Percentiles rank a stretch among this genome's conserved stretches.
phyloP scores from a whole-genome alignment of 2,329 filamentous ascomycete species.

The Neonectria punicea region DNA sequence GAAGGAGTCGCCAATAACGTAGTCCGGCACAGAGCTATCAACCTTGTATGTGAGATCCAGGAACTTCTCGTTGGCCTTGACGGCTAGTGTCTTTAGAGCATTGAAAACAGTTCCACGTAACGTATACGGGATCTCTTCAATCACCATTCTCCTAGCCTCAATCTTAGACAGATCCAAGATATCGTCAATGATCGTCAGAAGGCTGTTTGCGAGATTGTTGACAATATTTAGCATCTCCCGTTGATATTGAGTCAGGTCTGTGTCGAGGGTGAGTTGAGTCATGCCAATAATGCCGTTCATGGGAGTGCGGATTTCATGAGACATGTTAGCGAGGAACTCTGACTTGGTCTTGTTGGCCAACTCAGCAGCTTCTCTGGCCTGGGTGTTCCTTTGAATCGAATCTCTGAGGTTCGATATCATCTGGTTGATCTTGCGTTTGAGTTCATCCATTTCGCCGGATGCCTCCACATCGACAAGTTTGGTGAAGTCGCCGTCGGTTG shows the following conservation, averaged over 20 bases:
- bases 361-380: constrained; percentile 94
- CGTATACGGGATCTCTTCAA: constrained; percentile 97
- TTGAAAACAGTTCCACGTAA: constrained; percentile 96
- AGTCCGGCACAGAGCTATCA: constrained; percentile 91
- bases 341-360: constrained; percentile 98
- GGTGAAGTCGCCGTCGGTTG: constrained; percentile 96
- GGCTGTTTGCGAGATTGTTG: constrained; percentile 93
- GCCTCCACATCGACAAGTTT: constrained; percentile 97
- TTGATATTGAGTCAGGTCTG: constrained; percentile 92
- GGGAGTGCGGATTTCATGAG: constrained; percentile 85
- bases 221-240: constrained; percentile 99
- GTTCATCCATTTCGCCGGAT: constrained; percentile 98
- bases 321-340: constrained; percentile 96
- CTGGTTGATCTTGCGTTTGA: constrained; percentile 99
- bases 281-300: constrained; percentile 99
- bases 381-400: constrained; percentile 96
- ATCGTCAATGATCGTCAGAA: constrained; percentile 95
- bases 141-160: constrained; percentile 96
- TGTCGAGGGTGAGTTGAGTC: constrained; percentile 96
- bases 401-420: constrained; percentile 97
- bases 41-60: constrained; percentile 93
- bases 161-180: constrained; percentile 82
- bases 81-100: constrained; percentile 94
- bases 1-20: constrained; percentile 96
- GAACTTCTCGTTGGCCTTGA: constrained; percentile 96